Base-by-base conservation (phyloP, 1,284 basidiomycete genomes). In the Acaromyces ingoldii region DNA sequence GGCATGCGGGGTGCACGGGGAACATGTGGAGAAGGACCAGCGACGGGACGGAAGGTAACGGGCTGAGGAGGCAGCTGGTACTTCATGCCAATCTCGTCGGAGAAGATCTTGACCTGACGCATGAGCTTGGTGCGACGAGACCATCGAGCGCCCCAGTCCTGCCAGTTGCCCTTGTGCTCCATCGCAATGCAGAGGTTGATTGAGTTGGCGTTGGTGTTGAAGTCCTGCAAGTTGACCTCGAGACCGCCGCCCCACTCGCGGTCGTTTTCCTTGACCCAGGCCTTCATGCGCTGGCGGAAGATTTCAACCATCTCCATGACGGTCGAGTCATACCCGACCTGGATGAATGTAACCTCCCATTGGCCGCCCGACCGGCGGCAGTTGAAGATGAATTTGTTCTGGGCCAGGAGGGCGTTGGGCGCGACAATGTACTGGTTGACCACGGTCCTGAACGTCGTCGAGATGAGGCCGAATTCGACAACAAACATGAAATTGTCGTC, bases 101-200 rank as follows among this genome's bases (percentile, higher is more conserved):
- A 61, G 7, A 59, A 44, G 22, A 50, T 51, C 53, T 70, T 70
- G 55, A 73, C 51, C 40, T 58, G 55, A 26, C 62, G 63, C 66
- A 75, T 72, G 19, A 75, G 36, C 46, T 65, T 62, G 31, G 70
- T 73, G 38, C 73, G 57, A 19, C 70, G 51, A 37, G 53, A 54
- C 76, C 73, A 89, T 51, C 87, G 80, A 11, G 82, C 86, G 48
- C 85, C 86, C 87, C 88, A 89, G 63, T 89, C 86, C 73, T 89
- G 88, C 87, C 87, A 89, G 71, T 88, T 88, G 34, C 84, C 80
- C 83, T 78, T 78, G 82, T 87, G 88, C 76, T 90, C 87, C 72
- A 89, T 82, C 15, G 83, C 83, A 42, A 89, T 80, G 38, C 60
- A 41, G 11, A 73, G 47, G 36, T 62, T 53, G 39, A 72, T 54